These are phyloP conservation scores for Ophiostoma novo-ulmi DNA, from an alignment of 2,329 filamentous ascomycete species.

Conservation along the genomic window DNA sequence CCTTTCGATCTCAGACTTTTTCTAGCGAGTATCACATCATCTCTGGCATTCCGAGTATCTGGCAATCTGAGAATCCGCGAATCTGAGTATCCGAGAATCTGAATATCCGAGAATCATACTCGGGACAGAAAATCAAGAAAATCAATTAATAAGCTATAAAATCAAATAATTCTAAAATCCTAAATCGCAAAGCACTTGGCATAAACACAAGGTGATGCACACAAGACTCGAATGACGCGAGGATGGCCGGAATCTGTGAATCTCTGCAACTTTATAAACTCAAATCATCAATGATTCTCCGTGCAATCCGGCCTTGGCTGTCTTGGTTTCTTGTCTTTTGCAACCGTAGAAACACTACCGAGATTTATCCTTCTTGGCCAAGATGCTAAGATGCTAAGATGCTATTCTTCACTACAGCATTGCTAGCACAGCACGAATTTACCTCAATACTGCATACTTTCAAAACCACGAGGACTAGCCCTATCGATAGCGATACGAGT, in stretches of 20 bases:
- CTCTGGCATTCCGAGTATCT: neutral
- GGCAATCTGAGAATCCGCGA: too few species aligned
- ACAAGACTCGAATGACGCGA: too few species aligned
- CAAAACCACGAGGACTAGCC: slow-evolving; percentile 22
- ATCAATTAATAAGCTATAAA: too few species aligned
- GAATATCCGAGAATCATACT: neutral
- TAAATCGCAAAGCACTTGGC: too few species aligned
- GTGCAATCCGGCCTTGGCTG: neutral
- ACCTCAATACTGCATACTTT: too few species aligned
- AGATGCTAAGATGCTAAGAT: neutral
- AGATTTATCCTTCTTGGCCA: neutral
- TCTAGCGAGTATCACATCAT: neutral
- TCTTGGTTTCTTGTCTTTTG: neutral
- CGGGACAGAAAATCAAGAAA: too few species aligned
- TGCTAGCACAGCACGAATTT: neutral
- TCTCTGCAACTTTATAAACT: neutral
- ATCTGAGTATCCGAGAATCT: neutral
- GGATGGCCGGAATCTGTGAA: too few species aligned
- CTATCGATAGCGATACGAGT: slow-evolving; percentile 9
- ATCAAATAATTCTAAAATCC: too few species aligned
- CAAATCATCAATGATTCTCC: neutral
- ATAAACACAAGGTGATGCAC: too few species aligned
- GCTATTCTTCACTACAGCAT: slow-evolving; percentile 6
- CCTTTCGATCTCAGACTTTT: too few species aligned
- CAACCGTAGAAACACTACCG: neutral